phyloP scores from a whole-genome alignment of 768 basidiomycete species.

The Agrocybe pediades region DNA sequence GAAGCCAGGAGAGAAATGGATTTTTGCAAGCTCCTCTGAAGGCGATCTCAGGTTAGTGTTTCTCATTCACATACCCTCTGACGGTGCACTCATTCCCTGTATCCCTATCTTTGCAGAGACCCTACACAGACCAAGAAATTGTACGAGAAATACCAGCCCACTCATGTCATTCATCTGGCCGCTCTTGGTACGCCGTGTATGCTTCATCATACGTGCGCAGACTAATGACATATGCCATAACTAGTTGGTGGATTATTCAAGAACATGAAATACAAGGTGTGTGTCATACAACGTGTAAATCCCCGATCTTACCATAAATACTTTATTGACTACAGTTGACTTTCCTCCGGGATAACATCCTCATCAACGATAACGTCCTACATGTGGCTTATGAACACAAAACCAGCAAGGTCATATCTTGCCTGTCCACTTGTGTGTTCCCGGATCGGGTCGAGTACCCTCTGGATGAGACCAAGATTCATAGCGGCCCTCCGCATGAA shows the following conservation, averaged over 20 bases:
- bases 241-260: slow-evolving; percentile 92
- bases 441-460: slow-evolving; percentile 95
- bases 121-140: slow-evolving; percentile 65
- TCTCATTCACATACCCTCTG: too few species aligned
- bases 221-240: slow-evolving; percentile 8
- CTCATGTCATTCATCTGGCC: slow-evolving; percentile 95
- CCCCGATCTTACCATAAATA: not conserved
- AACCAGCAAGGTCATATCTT: slow-evolving; percentile 84
- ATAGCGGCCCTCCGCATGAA: slow-evolving; percentile 88
- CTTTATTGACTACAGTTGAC: slow-evolving; percentile 65
- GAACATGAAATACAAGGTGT: slow-evolving; percentile 92
- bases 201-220: not conserved
- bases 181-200: slow-evolving; percentile 68
- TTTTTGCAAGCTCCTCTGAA: slow-evolving; percentile 78
- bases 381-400: slow-evolving; percentile 68
- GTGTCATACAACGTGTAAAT: slow-evolving; percentile 3
- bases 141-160: slow-evolving; percentile 91
- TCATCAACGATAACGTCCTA: slow-evolving; percentile 95
- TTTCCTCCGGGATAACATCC: slow-evolving; percentile 91
- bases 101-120: slow-evolving; percentile 49
- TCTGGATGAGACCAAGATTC: slow-evolving; percentile 90
- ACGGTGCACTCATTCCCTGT: not conserved
- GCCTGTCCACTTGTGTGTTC: slow-evolving; percentile 96
- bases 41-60: slow-evolving; percentile 77
- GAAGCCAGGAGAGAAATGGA: slow-evolving; percentile 77